Evolutionary conservation across 179 eudicot species (phyloP), one percentile per base, ranked within the genome.

Genomic region (Dionaea muscipula): DNA sequence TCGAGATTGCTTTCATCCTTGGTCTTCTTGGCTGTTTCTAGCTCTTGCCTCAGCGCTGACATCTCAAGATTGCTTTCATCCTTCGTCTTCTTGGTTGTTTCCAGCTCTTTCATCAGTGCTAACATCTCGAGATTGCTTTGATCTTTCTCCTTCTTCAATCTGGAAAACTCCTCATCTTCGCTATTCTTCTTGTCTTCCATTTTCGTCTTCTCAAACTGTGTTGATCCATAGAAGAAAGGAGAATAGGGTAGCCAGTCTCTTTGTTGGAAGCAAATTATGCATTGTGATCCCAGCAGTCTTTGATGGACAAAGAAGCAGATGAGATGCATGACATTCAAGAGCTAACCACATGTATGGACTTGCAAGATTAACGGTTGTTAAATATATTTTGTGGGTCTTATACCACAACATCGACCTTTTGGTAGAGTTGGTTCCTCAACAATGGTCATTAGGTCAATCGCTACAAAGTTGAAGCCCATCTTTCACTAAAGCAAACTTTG

Each of bases 181-280:
- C 2, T 14, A 10, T 47, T 73, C 68, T 68, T 77, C 56, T 72
- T 68, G 61, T 78, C 85, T 35, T 76, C 83, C 35, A 59, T 43
- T 51, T 69, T 84, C 50, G 33, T 75, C 68, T 72, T 75, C 56
- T 84, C 91, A 47, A 53, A 56, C 91, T 85, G 67, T 26, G 44
- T 57, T 33, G 35, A 18, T 39, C 26, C 40, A 26, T 20, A 21
- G 52, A 50, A 56, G 23, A 15, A 6, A 40, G 51, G 0, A n/a
- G 45, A 15, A 57, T n/a, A n/a, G 48, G 48, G 22, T 44, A 15
- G 20, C n/a, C 20, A 15, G 20, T 44, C 48, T 7, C 10, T 5
- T 8, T 16, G 48, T 18, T 44, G 48, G n/a, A 44, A 44, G 48
- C 46, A 44, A 44, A 10, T n/a, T 21, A n/a, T 44, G 48, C 20